phyloP scores from a whole-genome alignment of 176 grass and related monocot genomes.

The Carex parvula region DNA sequence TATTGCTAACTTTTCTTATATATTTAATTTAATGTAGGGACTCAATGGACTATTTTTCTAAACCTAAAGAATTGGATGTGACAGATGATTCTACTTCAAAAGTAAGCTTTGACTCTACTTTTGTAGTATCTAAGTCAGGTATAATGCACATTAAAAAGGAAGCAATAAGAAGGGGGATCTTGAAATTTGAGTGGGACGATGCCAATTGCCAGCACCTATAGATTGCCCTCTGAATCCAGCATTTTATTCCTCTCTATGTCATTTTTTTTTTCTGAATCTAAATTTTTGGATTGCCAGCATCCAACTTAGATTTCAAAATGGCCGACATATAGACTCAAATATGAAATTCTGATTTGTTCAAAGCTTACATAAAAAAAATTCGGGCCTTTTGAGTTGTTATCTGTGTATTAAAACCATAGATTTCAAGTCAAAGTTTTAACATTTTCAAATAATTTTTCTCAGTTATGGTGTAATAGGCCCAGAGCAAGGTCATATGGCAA shows the following conservation, averaged over 20 bases:
- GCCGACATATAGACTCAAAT: neutral
- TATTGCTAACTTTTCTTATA: neutral
- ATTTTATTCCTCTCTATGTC: neutral
- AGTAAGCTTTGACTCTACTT: constrained; percentile 43
- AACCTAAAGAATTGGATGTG: constrained; percentile 45
- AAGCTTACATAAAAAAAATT: neutral
- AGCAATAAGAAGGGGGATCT: neutral
- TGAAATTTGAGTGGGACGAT: neutral
- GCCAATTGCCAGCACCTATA: neutral
- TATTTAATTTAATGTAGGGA: constrained; percentile 33
- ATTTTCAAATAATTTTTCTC: constrained; percentile 32
- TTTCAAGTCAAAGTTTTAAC: constrained; percentile 11
- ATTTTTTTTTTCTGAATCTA: constrained; percentile 12
- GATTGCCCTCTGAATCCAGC: neutral
- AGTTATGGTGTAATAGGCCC: constrained; percentile 31
- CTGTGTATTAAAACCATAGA: neutral
- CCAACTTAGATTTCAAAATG: neutral
- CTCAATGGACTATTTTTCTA: constrained; percentile 18
- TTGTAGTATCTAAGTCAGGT: neutral
- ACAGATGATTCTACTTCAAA: constrained; percentile 42
- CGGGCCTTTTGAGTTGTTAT: neutral
- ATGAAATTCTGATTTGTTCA: neutral
- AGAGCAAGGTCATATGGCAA: constrained; percentile 64
- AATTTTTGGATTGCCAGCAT: constrained; percentile 13
- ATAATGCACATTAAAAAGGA: neutral